Base-by-base conservation (phyloP, 495 filamentous ascomycete genomes). In the Evernia prunastri region DNA sequence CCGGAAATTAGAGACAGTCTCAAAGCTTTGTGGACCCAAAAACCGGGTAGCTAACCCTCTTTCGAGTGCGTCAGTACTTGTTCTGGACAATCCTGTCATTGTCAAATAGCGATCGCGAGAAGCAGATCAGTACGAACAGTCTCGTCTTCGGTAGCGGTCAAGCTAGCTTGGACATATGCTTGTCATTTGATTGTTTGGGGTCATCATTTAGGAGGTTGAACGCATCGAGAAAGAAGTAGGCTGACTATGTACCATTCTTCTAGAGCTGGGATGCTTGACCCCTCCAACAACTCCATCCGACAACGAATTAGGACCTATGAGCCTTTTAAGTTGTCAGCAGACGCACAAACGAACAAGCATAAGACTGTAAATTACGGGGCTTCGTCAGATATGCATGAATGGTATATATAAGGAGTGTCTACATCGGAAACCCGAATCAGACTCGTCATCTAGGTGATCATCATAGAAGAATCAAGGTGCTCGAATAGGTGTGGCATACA, bases 381-480 rank as follows among this genome's bases (percentile, higher is more conserved):
- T 59, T 58, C 56, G 66, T 83, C 80, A 82, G 80, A 74, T 74
- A 78, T 68, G 81, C 80, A 83, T 83, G 81, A 83, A 83, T 83
- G 81, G 81, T 82, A 78, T 72, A 73, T 73, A 73, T 75, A 77
- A 79, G 68, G 66, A 74, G 74, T 74, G 79, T 83, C 81, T 77
- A 79, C 81, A 83, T 82, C 75, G 81, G 80, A 73, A 81, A 83
- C 75, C 80, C 81, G 75, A 76, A 83, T 83, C 79, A 81, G 81
- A 83, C 81, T 83, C 81, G 81, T 83, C 81, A 83, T 83, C 81
- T 83, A 82, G 71, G 74, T 62, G 69, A 76, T 81, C 80, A 83
- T 83, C 80, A 82, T 71, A 63, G 61, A 63, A 72, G 69, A 59
- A 70, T 49, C 37, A 36, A 64, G 27, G 58, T 39, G 27, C 25